Conservation (phyloP, 768 basidiomycete genomes). For the Trametes cingulata region DNA sequence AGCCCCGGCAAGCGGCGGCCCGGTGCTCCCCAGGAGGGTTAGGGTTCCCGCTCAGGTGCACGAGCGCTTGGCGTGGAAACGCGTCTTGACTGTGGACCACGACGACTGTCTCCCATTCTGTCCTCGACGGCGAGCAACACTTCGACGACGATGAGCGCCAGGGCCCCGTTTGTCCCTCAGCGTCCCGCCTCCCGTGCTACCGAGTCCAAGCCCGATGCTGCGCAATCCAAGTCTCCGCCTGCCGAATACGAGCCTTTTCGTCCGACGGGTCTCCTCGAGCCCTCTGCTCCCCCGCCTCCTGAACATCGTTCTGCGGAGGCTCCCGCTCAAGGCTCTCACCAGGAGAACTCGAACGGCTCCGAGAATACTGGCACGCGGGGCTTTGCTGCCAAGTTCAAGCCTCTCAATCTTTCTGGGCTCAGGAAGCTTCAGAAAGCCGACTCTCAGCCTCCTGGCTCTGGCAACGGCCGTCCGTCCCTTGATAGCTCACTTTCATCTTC, state of each 20-base stretch:
- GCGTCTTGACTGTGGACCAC: background rate
- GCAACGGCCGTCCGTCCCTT: slow-evolving; percentile 15
- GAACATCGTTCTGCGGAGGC: background rate
- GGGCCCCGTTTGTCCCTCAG: slow-evolving; percentile 30
- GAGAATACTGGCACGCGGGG: background rate
- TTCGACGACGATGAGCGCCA: slow-evolving; percentile 26
- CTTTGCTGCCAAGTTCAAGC: slow-evolving; percentile 24
- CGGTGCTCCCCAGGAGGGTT: too few species aligned
- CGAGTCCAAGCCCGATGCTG: background rate
- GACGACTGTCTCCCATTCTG: too few species aligned
- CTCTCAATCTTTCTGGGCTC: slow-evolving; percentile 28
- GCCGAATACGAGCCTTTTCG: slow-evolving; percentile 19
- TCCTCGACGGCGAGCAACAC: background rate
- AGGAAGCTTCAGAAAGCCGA: slow-evolving; percentile 18
- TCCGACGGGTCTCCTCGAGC: slow-evolving; percentile 22
- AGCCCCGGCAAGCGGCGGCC: too few species aligned
- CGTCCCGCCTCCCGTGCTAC: slow-evolving; percentile 13
- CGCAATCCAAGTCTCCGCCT: background rate
- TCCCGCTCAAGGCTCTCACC: background rate
- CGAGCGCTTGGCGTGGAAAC: background rate
- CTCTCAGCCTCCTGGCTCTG: background rate
- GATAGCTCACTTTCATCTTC: slow-evolving; percentile 14
- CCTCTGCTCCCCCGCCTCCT: background rate
- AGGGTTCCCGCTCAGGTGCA: too few species aligned
- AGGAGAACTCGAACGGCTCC: background rate